Percentiles rank a stretch among this genome's conserved stretches.
Conservation (phyloP, 257 asterid genomes). For the Solanum gracilifrons region DNA sequence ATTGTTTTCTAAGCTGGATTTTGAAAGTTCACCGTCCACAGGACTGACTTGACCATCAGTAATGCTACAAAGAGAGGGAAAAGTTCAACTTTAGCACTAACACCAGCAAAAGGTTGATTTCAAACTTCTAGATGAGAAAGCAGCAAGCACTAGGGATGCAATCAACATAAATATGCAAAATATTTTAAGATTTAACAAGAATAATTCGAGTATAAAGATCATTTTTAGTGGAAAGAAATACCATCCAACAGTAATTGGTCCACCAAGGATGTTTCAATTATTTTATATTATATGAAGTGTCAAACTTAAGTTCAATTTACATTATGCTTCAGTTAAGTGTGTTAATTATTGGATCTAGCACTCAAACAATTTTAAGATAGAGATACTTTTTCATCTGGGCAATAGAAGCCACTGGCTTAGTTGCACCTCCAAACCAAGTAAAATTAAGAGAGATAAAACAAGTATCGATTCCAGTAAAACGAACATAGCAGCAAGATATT, state of each 20-base stretch:
- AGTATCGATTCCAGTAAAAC: background rate
- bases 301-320: background rate
- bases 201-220: background rate
- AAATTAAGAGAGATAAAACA: background rate
- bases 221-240: background rate
- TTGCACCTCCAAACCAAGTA: background rate
- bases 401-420: background rate
- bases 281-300: background rate
- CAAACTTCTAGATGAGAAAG: background rate
- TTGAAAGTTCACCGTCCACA: conserved; percentile 62
- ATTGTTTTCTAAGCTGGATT: conserved; percentile 61
- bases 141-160: background rate
- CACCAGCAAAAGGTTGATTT: background rate
- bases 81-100: background rate
- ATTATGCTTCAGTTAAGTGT: background rate
- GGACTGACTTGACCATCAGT: conserved; percentile 39
- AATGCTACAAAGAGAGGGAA: conserved; percentile 29
- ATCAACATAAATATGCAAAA: background rate
- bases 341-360: background rate
- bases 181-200: background rate
- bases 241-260: background rate
- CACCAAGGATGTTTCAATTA: background rate
- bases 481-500: background rate
- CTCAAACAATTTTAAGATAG: background rate
- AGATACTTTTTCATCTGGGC: background rate